Conservation (phyloP, 768 basidiomycete genomes). For the Antrodiella citrinella region DNA sequence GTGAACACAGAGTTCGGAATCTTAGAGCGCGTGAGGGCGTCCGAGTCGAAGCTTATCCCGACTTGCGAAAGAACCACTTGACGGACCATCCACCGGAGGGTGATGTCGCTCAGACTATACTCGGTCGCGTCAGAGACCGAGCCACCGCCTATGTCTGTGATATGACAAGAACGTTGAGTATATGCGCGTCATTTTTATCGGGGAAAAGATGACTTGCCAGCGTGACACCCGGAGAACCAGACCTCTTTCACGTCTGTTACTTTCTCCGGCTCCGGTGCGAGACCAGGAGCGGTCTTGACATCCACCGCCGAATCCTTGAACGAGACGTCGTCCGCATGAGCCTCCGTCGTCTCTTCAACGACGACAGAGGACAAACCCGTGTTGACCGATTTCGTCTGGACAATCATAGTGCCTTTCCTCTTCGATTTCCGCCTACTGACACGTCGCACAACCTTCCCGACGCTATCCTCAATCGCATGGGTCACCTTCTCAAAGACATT, state of each 20-base stretch:
- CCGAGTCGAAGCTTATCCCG: constrained; percentile 48
- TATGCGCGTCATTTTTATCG: background rate
- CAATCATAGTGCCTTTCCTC: background rate
- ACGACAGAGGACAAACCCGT: background rate
- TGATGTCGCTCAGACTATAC: constrained; percentile 47
- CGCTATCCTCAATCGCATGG: background rate
- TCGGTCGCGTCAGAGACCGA: constrained; percentile 32
- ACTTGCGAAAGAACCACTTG: constrained; percentile 51
- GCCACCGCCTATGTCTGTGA: constrained; percentile 65
- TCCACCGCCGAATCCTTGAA: too few relatives aligned
- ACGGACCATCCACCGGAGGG: constrained; percentile 75
- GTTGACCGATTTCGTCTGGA: background rate
- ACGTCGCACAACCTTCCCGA: background rate
- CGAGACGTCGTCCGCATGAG: background rate
- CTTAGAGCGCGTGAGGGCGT: constrained; percentile 36
- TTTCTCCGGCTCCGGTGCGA: background rate
- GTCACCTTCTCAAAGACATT: background rate
- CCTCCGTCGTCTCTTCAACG: background rate
- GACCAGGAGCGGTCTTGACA: constrained; percentile 1
- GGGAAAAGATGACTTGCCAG: constrained; percentile 36
- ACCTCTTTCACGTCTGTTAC: constrained; percentile 63
- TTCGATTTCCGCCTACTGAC: background rate
- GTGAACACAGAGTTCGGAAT: constrained; percentile 24
- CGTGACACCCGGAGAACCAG: constrained; percentile 73
- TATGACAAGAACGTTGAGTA: background rate